Percentiles rank a stretch among this genome's conserved stretches.
phyloP scores from a whole-genome alignment of 768 basidiomycete species.

The Clavulina sp. region DNA sequence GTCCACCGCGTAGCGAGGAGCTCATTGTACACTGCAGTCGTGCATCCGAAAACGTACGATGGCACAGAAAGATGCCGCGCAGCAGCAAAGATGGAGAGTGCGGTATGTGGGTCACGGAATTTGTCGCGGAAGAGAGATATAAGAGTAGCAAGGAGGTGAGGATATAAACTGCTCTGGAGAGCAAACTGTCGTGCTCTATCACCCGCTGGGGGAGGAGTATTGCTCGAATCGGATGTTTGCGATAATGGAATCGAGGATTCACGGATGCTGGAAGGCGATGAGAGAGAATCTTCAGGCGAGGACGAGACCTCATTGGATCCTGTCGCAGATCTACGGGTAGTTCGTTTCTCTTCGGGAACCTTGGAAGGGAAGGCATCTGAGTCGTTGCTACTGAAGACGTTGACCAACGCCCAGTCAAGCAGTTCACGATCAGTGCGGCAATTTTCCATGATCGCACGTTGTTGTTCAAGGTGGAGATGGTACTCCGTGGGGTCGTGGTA shows the following conservation, averaged over 20 bases:
- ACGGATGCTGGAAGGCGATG: neutral
- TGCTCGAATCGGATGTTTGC: neutral
- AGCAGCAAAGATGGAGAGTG: slow-evolving; percentile 67
- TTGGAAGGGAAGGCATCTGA: slow-evolving; percentile 15
- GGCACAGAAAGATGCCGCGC: slow-evolving; percentile 55
- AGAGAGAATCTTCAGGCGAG: neutral
- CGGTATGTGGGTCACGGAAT: slow-evolving; percentile 61
- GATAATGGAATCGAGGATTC: neutral
- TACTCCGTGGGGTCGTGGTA: neutral
- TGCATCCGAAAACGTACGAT: slow-evolving; percentile 81
- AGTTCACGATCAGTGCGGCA: slow-evolving; percentile 53
- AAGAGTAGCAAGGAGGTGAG: slow-evolving; percentile 55
- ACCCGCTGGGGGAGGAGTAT: slow-evolving; percentile 16
- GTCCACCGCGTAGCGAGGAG: slow-evolving; percentile 73
- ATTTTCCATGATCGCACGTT: slow-evolving; percentile 55
- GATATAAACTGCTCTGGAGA: slow-evolving; percentile 49
- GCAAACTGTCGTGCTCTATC: neutral
- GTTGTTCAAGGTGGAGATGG: slow-evolving; percentile 30
- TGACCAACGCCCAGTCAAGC: slow-evolving; percentile 50
- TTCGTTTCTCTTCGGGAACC: slow-evolving; percentile 7
- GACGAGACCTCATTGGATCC: neutral
- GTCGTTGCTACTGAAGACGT: slow-evolving; percentile 42
- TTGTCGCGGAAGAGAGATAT: slow-evolving; percentile 66
- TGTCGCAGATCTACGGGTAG: neutral
- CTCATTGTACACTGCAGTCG: slow-evolving; percentile 76